Base-by-base conservation (phyloP, 306 rosid genomes). In the Vigna trinervia region DNA sequence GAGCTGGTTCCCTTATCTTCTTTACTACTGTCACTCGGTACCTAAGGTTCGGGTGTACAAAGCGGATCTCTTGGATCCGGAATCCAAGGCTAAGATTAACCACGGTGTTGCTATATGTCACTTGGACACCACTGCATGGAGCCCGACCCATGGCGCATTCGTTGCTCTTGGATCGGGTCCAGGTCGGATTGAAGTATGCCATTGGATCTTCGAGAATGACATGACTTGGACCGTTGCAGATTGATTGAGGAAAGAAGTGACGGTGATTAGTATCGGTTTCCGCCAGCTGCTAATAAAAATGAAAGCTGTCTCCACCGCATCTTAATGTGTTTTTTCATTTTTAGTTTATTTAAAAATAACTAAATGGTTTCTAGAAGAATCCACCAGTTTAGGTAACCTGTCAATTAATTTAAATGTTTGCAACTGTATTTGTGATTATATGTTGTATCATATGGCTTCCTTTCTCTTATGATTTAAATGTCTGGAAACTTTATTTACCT, bases 1-100 rank as follows among this genome's bases (percentile, higher is more conserved):
- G 82, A 93, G 96, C 64, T 46, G 90, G 81, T 93, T 86, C 23
- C 97, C 98, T 5, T 91, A 91, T 74, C 66, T 93, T 17, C 84
- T 93, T 1, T 91, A 93, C 30, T 93, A 93, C 61, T 93, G 98
- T 50, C 98, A 93, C 85, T 93, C 98, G 0, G 98, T 93, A 0
- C 98, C 97, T 0, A 93, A 86, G 64, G 98, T 93, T 48, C 93
- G 97, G 63, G 97, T 91, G 2, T 93, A 93, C 77, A 83, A 89
- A 74, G 97, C 94, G 15, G 96, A 93, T 78, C 77, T 93, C 12
- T 57, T 88, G 61, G 91, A 93, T 53, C 85, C 91, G 30, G 69
- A 5, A 48, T 26, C 86, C 0, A 91, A 91, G 82, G 69, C 82
- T 8, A 91, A 85, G 84, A 79, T 91, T 26, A 93, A 93, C 48